Base-by-base conservation (phyloP, 75 land plant genomes). In the Picea sitchensis region DNA sequence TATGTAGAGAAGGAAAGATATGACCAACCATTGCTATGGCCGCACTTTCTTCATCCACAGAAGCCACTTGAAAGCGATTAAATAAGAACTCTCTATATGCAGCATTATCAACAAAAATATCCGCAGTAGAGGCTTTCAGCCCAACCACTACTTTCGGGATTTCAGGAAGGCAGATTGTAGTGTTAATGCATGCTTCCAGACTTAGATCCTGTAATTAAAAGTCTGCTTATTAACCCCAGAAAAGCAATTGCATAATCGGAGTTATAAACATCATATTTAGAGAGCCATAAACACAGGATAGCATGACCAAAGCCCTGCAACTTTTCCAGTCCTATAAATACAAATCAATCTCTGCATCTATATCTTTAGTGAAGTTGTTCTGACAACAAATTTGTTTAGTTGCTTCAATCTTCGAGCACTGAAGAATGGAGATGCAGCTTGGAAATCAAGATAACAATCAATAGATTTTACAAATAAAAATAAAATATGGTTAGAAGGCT, bases 221-320 rank as follows among this genome's bases (percentile, higher is more conserved):
- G 85, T 86, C 86, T 85, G 5, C 79, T 77, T 23, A 91, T 77
- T 30, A 87, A 86, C 88, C 84, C 56, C 14, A 87, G 75, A 58
- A 79, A 91, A 23, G 92, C 92, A 38, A 86, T 86, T 80, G 87
- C 87, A 32, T 87, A 86, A 2, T 87, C 76, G 75, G 73, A 91
- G 9, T 87, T 62, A 76, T 90, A 14, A 61, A 20, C 13, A 87
- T 81, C 13, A 90, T 88, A 76, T 90, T 83, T 36, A 90, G 93
- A 32, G n/a, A 34, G 31, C 84, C 73, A 17, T 88, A 77, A 56
- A 86, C 75, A 73, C 91, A 91, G 76, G n/a, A 91, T 86, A 59
- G 74, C 79, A 59, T 89, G 84, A 3, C 65, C 54, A 61, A 88
- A 88, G 36, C 72, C 54, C 68, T 88, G 47, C 69, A 90, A 58